Evolutionary conservation across 495 filamentous ascomycete genomes (phyloP), one percentile per base, ranked within the genome.

Genomic region (Opeltia flavorubescens): DNA sequence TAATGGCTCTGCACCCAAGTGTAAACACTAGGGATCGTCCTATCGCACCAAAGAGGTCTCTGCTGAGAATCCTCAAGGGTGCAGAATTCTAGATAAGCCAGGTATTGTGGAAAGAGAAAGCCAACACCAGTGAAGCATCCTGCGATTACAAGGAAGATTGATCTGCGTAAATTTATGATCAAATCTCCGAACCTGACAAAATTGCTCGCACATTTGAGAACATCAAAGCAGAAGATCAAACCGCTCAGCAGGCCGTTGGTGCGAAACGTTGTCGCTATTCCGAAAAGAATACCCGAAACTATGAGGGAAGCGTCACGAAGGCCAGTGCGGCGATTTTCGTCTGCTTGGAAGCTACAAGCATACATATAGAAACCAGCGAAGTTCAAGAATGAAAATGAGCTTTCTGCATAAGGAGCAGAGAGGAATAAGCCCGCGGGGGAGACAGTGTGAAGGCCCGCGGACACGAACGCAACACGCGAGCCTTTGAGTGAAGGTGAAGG

Each of bases 231-330:
- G 39, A 91, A 75, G 15, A 84, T 56, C 20, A 84, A 55, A 5
- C 91, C 91, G 60, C 85, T 93, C 2, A 96, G 66, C 21, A 95
- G 60, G 3, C 86, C 91, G 63, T 98, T 98, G 53, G 83, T 86
- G 40, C 91, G 79, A 36, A 94, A 78, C 9, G 74, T 75, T 2
- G 79, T 81, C 1, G 87, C 84, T 18, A 78, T 51, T 0, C 80
- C 83, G 58, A 95, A 88, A n/a, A 76, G 50, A 4, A 75, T 50
- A 3, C 84, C 84, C 2, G 81, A 70, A 5, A 66, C 43, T 25
- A 94, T 34, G 42, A 80, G 57, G 49, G 62, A 66, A 27, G 66
- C 50, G 58, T 77, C 70, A 46, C 67, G 59, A 50, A 56, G 42
- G 3, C 43, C 11, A 8, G 26, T 40, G 13, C 46, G 44, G 3